These are phyloP conservation scores for Agastache rugosa DNA, from an alignment of 257 asterid genomes.

Conservation along the genomic window DNA sequence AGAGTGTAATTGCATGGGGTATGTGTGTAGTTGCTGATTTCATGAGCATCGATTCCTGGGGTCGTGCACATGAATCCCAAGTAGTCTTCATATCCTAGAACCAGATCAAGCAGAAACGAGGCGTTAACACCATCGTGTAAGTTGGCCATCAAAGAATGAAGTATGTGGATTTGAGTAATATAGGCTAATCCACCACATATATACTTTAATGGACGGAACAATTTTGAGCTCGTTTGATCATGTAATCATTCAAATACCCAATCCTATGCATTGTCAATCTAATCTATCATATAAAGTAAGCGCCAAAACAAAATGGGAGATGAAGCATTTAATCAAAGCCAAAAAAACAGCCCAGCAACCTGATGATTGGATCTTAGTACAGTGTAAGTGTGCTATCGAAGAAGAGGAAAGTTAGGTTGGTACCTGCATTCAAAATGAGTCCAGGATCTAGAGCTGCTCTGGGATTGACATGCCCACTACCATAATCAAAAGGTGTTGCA, in stretches of 20 bases:
- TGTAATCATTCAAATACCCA: no score
- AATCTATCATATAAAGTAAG: no score
- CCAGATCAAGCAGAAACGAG: constrained; percentile 32
- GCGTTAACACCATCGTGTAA: not conserved
- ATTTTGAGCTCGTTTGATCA: no score
- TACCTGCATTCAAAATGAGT: constrained; percentile 80
- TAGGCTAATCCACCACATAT: no score
- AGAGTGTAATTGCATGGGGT: constrained; percentile 93
- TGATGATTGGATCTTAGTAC: no score
- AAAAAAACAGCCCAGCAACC: no score
- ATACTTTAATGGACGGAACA: no score
- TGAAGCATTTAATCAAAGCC: no score
- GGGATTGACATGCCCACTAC: constrained; percentile 91
- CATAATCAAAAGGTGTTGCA: constrained; percentile 88
- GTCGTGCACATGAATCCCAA: constrained; percentile 92
- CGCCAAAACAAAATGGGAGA: no score
- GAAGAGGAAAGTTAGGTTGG: not conserved
- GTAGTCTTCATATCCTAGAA: constrained; percentile 83
- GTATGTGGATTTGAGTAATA: not conserved
- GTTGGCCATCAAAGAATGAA: not conserved
- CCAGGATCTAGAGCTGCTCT: constrained; percentile 95
- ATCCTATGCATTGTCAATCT: no score
- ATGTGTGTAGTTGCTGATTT: constrained; percentile 69
- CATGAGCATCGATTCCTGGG: constrained; percentile 76
- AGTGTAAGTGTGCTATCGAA: not conserved